Percentiles rank a stretch among this genome's conserved stretches.
Conservation (phyloP, 352 stramenopile genomes). For the Aphanomyces euteiches region DNA sequence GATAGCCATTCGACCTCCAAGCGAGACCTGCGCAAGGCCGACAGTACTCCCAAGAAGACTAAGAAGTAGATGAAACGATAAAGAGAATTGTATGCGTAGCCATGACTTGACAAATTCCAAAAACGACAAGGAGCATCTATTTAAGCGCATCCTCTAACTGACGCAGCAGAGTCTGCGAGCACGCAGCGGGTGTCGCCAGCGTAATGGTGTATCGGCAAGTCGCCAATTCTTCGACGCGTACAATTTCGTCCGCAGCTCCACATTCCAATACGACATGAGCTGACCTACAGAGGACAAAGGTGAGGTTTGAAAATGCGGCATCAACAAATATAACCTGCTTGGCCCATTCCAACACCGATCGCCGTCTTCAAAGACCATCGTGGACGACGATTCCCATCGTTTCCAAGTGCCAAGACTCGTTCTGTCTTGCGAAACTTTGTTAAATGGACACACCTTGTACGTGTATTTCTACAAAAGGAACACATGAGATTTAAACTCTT, state of each 20-base stretch:
- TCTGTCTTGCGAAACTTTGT: conserved; percentile 68
- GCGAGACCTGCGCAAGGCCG: not conserved
- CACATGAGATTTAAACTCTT: conserved; percentile 34
- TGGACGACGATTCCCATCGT: conserved; percentile 39
- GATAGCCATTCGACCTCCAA: not conserved
- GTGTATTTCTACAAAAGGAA: conserved; percentile 37
- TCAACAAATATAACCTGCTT: conserved; percentile 37
- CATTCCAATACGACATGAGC: conserved; percentile 77
- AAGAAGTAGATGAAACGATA: too few relatives aligned
- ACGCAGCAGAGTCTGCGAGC: conserved; percentile 16
- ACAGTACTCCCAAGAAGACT: too few relatives aligned
- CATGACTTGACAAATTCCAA: too few relatives aligned
- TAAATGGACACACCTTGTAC: conserved; percentile 63
- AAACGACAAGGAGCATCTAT: too few relatives aligned
- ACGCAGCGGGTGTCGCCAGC: conserved; percentile 72
- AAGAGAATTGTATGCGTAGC: too few relatives aligned
- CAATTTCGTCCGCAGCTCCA: conserved; percentile 60
- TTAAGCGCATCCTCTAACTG: too few relatives aligned
- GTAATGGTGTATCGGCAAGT: conserved; percentile 88
- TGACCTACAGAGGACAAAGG: conserved; percentile 31
- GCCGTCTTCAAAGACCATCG: conserved; percentile 69
- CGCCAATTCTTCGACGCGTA: conserved; percentile 85
- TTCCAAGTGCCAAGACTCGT: conserved; percentile 76
- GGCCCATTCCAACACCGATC: conserved; percentile 84
- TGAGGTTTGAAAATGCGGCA: not conserved